Evolutionary conservation across 331 rosid species (phyloP).

Genomic region (Phaseolus coccineus): DNA sequence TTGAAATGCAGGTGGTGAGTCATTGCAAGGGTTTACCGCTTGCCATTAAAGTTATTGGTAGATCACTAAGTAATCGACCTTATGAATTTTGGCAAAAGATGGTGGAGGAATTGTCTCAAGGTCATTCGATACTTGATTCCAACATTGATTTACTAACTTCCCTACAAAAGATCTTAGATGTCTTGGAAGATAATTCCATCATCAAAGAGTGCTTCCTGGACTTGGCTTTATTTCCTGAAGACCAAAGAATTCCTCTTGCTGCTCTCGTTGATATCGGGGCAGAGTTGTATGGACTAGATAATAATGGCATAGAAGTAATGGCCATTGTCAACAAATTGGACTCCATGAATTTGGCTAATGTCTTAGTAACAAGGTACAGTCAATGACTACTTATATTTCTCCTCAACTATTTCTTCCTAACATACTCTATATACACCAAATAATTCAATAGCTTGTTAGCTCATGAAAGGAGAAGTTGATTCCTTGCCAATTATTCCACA

Average conservation of each 20-base stretch:
- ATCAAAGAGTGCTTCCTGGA: conserved; percentile 75
- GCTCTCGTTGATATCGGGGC: conserved; percentile 69
- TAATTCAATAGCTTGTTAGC: not conserved
- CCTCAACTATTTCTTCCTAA: not conserved
- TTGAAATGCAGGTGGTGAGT: conserved; percentile 59
- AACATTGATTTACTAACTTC: conserved; percentile 47
- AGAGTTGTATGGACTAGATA: conserved; percentile 53
- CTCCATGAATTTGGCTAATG: conserved; percentile 54
- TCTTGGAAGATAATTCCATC: conserved; percentile 42
- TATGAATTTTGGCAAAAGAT: conserved; percentile 51
- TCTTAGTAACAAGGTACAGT: conserved; percentile 61
- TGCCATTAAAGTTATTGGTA: conserved; percentile 7
- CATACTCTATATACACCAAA: not conserved
- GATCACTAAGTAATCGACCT: conserved; percentile 45
- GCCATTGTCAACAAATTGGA: conserved; percentile 49
- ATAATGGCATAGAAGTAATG: conserved; percentile 43
- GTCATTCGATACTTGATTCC: conserved; percentile 56
- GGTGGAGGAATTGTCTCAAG: conserved; percentile 47
- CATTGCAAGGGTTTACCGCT: not conserved
- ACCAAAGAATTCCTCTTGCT: conserved; percentile 58
- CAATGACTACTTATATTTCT: not conserved
- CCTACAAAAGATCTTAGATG: conserved; percentile 61
- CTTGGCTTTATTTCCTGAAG: conserved; percentile 69
- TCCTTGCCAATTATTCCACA: not conserved
- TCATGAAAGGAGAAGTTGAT: conserved; percentile 10